Evolutionary conservation across 164 flowering plant species (phyloP), one percentile per base, ranked within the genome.

Genomic region (Annona cherimola): DNA sequence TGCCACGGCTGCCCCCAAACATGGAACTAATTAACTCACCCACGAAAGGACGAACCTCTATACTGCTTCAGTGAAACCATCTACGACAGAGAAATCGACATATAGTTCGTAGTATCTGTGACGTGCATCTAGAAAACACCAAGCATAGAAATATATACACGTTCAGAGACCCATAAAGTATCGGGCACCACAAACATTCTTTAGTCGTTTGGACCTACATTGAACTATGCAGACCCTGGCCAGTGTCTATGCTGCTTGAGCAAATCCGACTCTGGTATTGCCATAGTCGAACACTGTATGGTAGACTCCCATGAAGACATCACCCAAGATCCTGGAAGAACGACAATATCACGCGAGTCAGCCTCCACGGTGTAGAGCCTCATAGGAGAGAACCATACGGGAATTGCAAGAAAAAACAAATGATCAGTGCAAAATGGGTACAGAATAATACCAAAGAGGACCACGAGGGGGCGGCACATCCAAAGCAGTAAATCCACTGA

Each of bases 381-480:
- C 44, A 40, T 4, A 64, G 4, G 12, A 4, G 8, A 12, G 12
- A 62, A 39, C 1, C 4, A 40, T 6, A 6, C 39, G 4, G 14
- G 20, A 7, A 40, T 12, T 40, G 42, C 9, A 50, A 50, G 14
- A 50, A 50, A 18, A 18, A 42, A 19, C 63, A n/a, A 64, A 44
- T 8, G 2, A 0, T n/a, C 45, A 18, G n/a, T 44, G 71, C 16
- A 42, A 35, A 64, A 7, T 0, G 20, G 55, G 74, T 14, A 42
- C 67, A 6, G 9, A 43, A 43, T 19, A 9, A 19, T 86, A 87
- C 90, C 91, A 88, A 76, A 85, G 86, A 70, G 95, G 90, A 44
- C 92, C 92, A 16, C 86, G 90, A 46, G 91, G 92, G 45, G 91
- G 90, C 4, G 90, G 76, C 12, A 90, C 79, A 71, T 90, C 96